Base-by-base conservation (phyloP, 2,329 filamentous ascomycete species). In the Aspergillus felis region DNA sequence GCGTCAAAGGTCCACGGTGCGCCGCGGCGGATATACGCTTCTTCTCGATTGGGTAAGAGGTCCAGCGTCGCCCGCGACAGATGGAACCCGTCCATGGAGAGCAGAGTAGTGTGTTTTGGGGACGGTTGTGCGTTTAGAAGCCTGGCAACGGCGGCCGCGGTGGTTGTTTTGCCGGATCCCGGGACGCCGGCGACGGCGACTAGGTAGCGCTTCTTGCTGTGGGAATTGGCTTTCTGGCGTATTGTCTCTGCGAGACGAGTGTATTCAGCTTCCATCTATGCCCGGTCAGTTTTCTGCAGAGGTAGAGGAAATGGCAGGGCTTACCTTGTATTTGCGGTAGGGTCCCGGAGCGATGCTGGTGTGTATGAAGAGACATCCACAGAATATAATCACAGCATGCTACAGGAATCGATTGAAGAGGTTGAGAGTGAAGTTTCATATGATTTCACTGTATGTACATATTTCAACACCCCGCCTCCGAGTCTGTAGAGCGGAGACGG, bases 31-130 rank as follows among this genome's bases (percentile, higher is more conserved):
- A 65, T 56, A 50, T 74, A 66, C 14, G 74, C 72, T 53, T 74
- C 69, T 41, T 63, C 62, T 3, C 66, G 57, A 42, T 76, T 68
- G 4, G 71, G 70, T 9, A 76, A 62, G 3, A 54, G 53, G 49
- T 74, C 69, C 7, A 76, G 61, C 17, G 58, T 58, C 20, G 62
- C 58, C 10, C 70, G 65, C 1, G 71, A 61, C 10, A 70, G 61
- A 57, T 76, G 74, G 53, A 75, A 76, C 14, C 74, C 74, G 51
- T 76, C 74, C 71, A 76, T 73, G 7, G 72, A 69, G 7, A 75
- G 59, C 1, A 68, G 60, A 1, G 63, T 58, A 0, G 70, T 63
- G 7, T 54, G 58, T 0, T 51, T 46, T 10, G 51, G 22, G 1
- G 28, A 25, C 0, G 55, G n/a, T 24, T 52, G 44, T 5, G 54